These are phyloP conservation scores for Multifurca ochricompacta DNA, from an alignment of 768 basidiomycete species.

Conservation along the genomic window DNA sequence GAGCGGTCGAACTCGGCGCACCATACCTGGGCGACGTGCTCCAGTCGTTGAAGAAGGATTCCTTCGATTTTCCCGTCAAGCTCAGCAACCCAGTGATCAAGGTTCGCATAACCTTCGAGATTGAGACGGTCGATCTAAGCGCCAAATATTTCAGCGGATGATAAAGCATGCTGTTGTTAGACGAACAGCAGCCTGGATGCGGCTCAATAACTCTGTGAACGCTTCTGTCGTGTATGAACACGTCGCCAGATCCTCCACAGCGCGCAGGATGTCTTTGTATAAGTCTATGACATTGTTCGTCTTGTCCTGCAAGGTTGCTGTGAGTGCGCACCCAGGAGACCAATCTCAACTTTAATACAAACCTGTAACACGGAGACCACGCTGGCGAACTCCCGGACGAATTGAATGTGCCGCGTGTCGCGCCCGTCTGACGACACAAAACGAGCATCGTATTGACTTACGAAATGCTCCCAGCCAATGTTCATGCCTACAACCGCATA, in stretches of 20 bases:
- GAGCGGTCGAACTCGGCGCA: conserved; percentile 76
- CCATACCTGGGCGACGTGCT: conserved; percentile 78
- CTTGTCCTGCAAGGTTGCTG: conserved; percentile 57
- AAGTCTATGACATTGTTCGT: conserved; percentile 89
- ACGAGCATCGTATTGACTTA: conserved; percentile 86
- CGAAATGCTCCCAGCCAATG: conserved; percentile 95
- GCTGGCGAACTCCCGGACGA: conserved; percentile 92
- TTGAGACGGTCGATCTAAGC: conserved; percentile 88
- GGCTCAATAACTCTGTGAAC: conserved; percentile 68
- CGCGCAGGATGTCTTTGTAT: conserved; percentile 75
- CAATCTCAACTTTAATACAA: conserved; percentile 6
- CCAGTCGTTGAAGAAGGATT: conserved; percentile 67
- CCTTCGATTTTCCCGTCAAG: conserved; percentile 70
- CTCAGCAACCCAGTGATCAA: conserved; percentile 51
- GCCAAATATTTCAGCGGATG: neutral
- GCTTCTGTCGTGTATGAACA: conserved; percentile 82
- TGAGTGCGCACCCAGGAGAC: neutral
- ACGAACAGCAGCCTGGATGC: conserved; percentile 78
- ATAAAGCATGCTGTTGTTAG: neutral
- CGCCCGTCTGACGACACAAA: conserved; percentile 69
- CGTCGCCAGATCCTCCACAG: conserved; percentile 80
- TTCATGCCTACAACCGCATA: conserved; percentile 63
- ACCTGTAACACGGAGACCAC: conserved; percentile 88
- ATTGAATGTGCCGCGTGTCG: conserved; percentile 87
- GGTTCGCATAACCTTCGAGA: conserved; percentile 83